phyloP scores from a whole-genome alignment of 345 rosid species.

The Syzygium aromaticum region DNA sequence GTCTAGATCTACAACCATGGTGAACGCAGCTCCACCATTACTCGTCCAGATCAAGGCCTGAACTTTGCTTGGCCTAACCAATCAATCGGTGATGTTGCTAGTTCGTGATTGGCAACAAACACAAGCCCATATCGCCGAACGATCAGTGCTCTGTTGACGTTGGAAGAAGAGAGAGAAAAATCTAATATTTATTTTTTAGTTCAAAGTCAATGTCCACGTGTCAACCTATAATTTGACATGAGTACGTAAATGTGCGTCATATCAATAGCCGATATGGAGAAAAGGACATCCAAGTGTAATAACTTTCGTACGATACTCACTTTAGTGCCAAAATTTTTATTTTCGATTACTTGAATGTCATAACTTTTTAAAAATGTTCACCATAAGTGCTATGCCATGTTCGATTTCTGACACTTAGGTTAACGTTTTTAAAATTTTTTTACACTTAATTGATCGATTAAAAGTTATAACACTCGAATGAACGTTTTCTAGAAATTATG shows the following conservation, averaged over 20 bases:
- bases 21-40: not conserved
- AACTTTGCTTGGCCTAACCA: not conserved
- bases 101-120: not conserved
- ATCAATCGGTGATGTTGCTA: not conserved
- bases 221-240: not conserved
- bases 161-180: not conserved
- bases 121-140: not conserved
- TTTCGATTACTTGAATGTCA: too few relatives aligned
- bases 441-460: not conserved
- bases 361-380: too few relatives aligned
- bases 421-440: rapidly evolving
- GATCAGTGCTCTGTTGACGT: not conserved
- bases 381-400: not conserved
- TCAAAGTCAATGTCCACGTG: not conserved
- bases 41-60: not conserved
- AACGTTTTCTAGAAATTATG: not conserved
- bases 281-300: not conserved
- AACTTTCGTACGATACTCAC: too few relatives aligned
- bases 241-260: not conserved
- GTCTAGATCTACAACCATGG: not conserved
- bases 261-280: rapidly evolving
- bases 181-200: not conserved
- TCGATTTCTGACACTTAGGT: rapidly evolving
- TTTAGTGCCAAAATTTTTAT: too few relatives aligned
- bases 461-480: not conserved